Evolutionary conservation across 371 early-diverging fungal genomes (phyloP).

Genomic region (Rhizomucor pusillus): DNA sequence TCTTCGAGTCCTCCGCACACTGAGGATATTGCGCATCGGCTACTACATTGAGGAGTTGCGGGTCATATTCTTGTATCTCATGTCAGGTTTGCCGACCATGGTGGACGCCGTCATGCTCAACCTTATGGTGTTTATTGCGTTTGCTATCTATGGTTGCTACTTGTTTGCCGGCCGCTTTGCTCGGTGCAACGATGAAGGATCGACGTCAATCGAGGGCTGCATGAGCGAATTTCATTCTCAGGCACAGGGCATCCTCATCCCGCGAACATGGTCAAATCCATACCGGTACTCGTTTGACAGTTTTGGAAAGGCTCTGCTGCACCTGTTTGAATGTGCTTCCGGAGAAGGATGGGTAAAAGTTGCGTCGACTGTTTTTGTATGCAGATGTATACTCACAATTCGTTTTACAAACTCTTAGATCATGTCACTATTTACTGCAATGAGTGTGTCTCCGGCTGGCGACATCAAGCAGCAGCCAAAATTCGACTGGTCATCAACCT

Average conservation of each 20-base stretch:
- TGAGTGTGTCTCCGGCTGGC: conserved; percentile 32
- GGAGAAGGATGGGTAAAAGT: conserved; percentile 57
- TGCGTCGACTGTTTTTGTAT: no score
- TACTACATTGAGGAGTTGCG: conserved; percentile 47
- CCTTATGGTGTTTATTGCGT: conserved; percentile 45
- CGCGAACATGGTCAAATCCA: conserved; percentile 49
- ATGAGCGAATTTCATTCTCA: conserved; percentile 38
- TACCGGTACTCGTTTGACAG: conserved; percentile 53
- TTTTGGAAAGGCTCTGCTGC: conserved; percentile 39
- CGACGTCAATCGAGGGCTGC: conserved; percentile 17
- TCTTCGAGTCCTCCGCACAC: conserved; percentile 29
- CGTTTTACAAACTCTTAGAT: conserved; percentile 27
- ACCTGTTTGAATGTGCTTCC: conserved; percentile 53
- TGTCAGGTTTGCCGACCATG: conserved; percentile 49
- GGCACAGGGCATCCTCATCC: conserved; percentile 27
- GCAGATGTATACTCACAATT: neutral
- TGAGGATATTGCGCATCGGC: conserved; percentile 45
- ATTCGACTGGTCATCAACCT: conserved; percentile 32
- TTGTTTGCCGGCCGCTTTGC: conserved; percentile 44
- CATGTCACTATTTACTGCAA: conserved; percentile 33
- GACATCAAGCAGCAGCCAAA: conserved; percentile 34
- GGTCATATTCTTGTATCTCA: conserved; percentile 40
- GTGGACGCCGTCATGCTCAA: conserved; percentile 45
- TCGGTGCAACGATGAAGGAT: conserved; percentile 38
- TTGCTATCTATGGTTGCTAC: conserved; percentile 54